Evolutionary conservation across 371 early-diverging fungal genomes (phyloP), one percentile per base, ranked within the genome.

Genomic region (Lichtheimia hyalospora): DNA sequence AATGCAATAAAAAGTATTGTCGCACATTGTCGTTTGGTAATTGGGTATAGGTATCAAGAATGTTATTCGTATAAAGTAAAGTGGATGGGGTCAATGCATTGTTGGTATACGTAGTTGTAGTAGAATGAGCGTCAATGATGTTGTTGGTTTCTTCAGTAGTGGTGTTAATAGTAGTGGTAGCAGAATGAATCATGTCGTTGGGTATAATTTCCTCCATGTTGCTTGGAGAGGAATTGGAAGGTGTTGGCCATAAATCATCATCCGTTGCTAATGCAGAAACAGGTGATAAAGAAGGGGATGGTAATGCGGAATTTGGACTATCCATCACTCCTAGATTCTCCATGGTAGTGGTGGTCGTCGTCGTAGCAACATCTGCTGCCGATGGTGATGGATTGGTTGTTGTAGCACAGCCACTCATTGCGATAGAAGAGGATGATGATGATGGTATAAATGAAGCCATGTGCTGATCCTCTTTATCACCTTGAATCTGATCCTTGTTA

Each of bases 271-370:
- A 46, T 23, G 54, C 27, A 8, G 63, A 60, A 14, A 54, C 41
- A 12, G 62, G 62, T 2, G 62, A 62, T 24, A 62, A 23, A 23
- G 62, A 62, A 13, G 62, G 65, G 23, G 65, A 64, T 28, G 65
- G 65, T 6, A 64, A 44, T 13, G 65, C 65, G 0, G 65, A 64
- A 49, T 60, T 59, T 16, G 60, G 60, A 42, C 56, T 60, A 18
- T 56, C 65, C 2, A 48, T 57, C 21, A 56, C 21, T 3, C 43
- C 44, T 44, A 27, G 44, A 14, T 52, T 62, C n/a, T 49, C 54
- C 10, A 44, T 62, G 21, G 50, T n/a, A 25, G 34, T 39, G 2
- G 62, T 27, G 5, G 58, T 27, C 6, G 58, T 41, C 13, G 25
- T 5, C 2, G 58, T n/a, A 13, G 58, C 16, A 3, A 18, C 23